These are phyloP conservation scores for Suillus placidus DNA, from an alignment of 768 basidiomycete genomes.

Conservation along the genomic window DNA sequence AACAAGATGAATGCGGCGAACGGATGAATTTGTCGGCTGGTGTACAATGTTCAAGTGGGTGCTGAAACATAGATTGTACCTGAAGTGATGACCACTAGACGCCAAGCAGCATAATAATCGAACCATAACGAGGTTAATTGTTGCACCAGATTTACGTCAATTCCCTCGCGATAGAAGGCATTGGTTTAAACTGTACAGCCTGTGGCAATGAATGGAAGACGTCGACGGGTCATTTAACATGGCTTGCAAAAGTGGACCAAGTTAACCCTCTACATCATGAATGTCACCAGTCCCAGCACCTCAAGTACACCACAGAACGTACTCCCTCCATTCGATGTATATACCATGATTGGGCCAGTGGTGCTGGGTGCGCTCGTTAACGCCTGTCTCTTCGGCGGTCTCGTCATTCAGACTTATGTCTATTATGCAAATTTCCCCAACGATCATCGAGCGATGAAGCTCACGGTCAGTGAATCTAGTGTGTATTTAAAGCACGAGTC, in stretches of 20 bases:
- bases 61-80: not conserved
- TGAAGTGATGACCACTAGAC: not conserved
- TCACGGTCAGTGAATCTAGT: constrained; percentile 6
- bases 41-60: not conserved
- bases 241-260: too few species aligned
- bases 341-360: constrained; percentile 16
- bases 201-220: not conserved
- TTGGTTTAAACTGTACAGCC: not conserved
- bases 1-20: not conserved
- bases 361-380: constrained; percentile 18
- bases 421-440: constrained; percentile 17
- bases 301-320: too few species aligned
- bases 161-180: not conserved
- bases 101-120: not conserved
- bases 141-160: not conserved
- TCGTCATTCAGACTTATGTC: constrained; percentile 15
- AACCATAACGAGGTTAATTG: not conserved
- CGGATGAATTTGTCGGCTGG: not conserved
- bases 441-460: constrained; percentile 12
- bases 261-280: not conserved
- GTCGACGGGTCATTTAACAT: not conserved
- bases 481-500: not conserved
- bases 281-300: not conserved
- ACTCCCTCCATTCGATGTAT: not conserved
- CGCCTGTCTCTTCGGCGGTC: constrained; percentile 17